Evolutionary conservation across 768 basidiomycete genomes (phyloP).

Genomic region (Paxillus rubicundulus): DNA sequence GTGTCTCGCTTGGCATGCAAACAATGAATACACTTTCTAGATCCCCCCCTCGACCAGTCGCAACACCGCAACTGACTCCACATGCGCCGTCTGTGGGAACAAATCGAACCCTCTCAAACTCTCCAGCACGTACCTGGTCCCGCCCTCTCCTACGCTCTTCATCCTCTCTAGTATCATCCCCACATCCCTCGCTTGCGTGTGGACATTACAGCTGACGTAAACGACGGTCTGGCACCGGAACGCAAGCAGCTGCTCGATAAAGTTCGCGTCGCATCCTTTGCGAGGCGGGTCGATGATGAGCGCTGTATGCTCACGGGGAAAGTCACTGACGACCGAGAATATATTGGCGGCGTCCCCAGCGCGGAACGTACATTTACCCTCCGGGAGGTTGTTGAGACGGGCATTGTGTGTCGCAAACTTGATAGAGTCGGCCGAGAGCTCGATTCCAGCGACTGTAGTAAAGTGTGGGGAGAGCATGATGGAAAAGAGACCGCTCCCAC

Average conservation of each 20-base stretch:
- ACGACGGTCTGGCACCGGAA: constrained; percentile 72
- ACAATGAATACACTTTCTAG: background rate
- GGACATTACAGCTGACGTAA: constrained; percentile 95
- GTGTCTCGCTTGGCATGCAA: background rate
- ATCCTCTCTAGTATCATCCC: constrained; percentile 61
- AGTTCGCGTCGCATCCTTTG: constrained; percentile 86
- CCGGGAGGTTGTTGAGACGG: constrained; percentile 54
- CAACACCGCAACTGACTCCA: constrained; percentile 77
- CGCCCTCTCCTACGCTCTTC: constrained; percentile 35
- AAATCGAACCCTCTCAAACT: constrained; percentile 88
- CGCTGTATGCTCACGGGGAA: constrained; percentile 64
- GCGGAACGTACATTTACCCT: constrained; percentile 60
- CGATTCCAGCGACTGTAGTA: constrained; percentile 79
- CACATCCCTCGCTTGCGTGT: constrained; percentile 87
- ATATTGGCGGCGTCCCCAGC: constrained; percentile 87
- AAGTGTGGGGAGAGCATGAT: constrained; percentile 80
- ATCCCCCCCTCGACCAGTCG: constrained; percentile 35
- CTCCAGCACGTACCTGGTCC: constrained; percentile 69
- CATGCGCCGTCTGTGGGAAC: constrained; percentile 96
- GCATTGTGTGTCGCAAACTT: constrained; percentile 66
- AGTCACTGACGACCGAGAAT: constrained; percentile 63
- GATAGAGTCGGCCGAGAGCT: constrained; percentile 75
- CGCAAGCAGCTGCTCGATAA: constrained; percentile 70
- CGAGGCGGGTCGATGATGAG: constrained; percentile 89
- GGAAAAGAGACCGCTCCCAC: constrained; percentile 85